Evolutionary conservation across 169 alveolate species (phyloP).

Genomic region (Babesia ovata): DNA sequence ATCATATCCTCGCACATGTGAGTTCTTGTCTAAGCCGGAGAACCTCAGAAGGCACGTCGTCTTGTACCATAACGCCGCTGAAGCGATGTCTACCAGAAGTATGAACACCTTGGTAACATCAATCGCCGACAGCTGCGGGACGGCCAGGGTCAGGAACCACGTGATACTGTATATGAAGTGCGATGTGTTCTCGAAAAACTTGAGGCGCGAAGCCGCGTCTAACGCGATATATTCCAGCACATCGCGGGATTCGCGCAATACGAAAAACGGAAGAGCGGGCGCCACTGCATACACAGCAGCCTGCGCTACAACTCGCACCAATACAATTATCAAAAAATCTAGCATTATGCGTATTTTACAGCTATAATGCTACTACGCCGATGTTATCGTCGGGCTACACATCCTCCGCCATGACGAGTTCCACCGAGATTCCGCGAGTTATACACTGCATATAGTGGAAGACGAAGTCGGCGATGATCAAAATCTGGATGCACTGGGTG

Average conservation of each 20-base stretch:
- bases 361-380: not conserved
- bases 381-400: constrained; percentile 61
- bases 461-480: constrained; percentile 88
- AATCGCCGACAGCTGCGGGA: constrained; percentile 19
- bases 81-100: constrained; percentile 21
- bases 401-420: constrained; percentile 81
- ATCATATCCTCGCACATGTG: constrained; percentile 12
- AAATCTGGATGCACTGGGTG: constrained; percentile 85
- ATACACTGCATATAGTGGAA: constrained; percentile 87
- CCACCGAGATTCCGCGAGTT: constrained; percentile 85
- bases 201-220: not conserved
- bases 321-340: constrained; percentile 4
- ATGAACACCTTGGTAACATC: constrained; percentile 30
- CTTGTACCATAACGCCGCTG: constrained; percentile 34
- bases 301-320: constrained; percentile 8
- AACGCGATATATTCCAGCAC: constrained; percentile 55
- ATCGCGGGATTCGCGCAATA: constrained; percentile 40
- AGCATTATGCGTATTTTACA: not conserved
- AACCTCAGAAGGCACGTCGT: not conserved
- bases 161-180: constrained; percentile 29
- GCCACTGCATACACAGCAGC: constrained; percentile 4
- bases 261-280: constrained; percentile 38
- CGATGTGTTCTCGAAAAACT: constrained; percentile 11
- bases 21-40: constrained; percentile 8
- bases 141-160: not conserved